Evolutionary conservation across 2,329 filamentous ascomycete genomes (phyloP).

Genomic region (Pseudogymnoascus sp.): DNA sequence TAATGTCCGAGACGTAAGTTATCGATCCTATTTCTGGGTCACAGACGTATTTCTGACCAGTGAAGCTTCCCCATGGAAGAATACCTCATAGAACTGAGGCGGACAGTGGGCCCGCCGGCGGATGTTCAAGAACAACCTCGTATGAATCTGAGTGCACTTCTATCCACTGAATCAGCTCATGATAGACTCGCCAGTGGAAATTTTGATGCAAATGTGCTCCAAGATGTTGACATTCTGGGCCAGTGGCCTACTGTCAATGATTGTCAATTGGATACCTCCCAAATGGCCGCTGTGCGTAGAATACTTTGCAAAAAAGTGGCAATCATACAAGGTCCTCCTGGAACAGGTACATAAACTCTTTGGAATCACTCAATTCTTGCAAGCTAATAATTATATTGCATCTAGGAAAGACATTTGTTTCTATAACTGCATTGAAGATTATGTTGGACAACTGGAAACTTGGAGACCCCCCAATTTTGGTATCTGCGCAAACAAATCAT

Average conservation of each 20-base stretch:
- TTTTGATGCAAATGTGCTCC: slow-evolving; percentile 30
- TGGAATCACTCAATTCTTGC: background rate
- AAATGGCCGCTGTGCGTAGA: slow-evolving; percentile 58
- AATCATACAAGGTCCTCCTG: slow-evolving; percentile 70
- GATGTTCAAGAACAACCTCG: slow-evolving; percentile 45
- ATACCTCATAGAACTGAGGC: slow-evolving; percentile 48
- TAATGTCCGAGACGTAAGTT: slow-evolving; percentile 26
- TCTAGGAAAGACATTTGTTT: slow-evolving; percentile 66
- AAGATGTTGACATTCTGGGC: slow-evolving; percentile 46
- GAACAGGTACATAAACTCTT: slow-evolving; percentile 43
- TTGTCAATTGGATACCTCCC: slow-evolving; percentile 59
- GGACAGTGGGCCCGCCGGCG: slow-evolving; percentile 40
- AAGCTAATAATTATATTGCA: background rate
- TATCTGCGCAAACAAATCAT: slow-evolving; percentile 86
- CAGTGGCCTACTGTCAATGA: slow-evolving; percentile 43
- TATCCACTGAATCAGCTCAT: slow-evolving; percentile 13
- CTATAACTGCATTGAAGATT: slow-evolving; percentile 61
- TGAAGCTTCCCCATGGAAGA: slow-evolving; percentile 53
- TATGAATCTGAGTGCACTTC: slow-evolving; percentile 42
- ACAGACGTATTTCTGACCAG: background rate
- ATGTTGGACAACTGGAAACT: slow-evolving; percentile 52
- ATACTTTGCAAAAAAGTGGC: slow-evolving; percentile 68
- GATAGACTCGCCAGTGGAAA: background rate
- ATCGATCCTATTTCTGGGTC: background rate
- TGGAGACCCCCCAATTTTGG: slow-evolving; percentile 61